Evolutionary conservation across 768 basidiomycete genomes (phyloP).

Genomic region (Termitomyces bulborhizus): DNA sequence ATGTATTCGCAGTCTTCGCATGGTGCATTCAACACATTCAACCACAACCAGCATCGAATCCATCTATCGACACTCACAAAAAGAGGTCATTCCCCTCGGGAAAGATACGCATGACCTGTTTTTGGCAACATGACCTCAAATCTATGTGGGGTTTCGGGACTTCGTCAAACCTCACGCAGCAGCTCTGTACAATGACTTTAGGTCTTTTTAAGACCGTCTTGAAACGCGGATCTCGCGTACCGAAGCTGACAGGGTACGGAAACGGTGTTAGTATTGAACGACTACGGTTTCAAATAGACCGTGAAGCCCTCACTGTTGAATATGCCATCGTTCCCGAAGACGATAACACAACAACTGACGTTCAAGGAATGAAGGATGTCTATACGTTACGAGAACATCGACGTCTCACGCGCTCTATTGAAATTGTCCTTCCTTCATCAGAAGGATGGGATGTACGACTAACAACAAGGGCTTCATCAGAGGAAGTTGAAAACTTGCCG

Average conservation of each 20-base stretch:
- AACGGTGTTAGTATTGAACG: slow-evolving; percentile 77
- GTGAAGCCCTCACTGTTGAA: slow-evolving; percentile 77
- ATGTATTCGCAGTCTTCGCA: slow-evolving; percentile 58
- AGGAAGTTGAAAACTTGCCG: slow-evolving; percentile 63
- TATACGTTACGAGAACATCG: slow-evolving; percentile 58
- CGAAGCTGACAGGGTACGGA: slow-evolving; percentile 73
- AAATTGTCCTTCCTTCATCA: slow-evolving; percentile 69
- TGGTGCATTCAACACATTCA: slow-evolving; percentile 85
- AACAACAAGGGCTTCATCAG: slow-evolving; percentile 65
- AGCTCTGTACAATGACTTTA: slow-evolving; percentile 79
- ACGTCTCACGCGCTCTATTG: slow-evolving; percentile 69
- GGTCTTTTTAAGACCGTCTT: slow-evolving; percentile 79
- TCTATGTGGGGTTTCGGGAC: slow-evolving; percentile 79
- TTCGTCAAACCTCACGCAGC: slow-evolving; percentile 59
- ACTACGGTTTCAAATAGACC: slow-evolving; percentile 71
- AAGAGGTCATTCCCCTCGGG: slow-evolving; percentile 27
- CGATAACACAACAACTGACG: slow-evolving; percentile 33
- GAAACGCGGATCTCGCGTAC: slow-evolving; percentile 68
- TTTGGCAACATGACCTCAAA: slow-evolving; percentile 93
- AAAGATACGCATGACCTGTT: slow-evolving; percentile 76
- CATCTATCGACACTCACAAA: slow-evolving; percentile 22
- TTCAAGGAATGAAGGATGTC: slow-evolving; percentile 57
- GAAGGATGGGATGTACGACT: slow-evolving; percentile 89
- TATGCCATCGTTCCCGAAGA: slow-evolving; percentile 81
- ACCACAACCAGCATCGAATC: slow-evolving; percentile 23